Conservation (phyloP, 345 rosid species). For the Pugionium cornutum region DNA sequence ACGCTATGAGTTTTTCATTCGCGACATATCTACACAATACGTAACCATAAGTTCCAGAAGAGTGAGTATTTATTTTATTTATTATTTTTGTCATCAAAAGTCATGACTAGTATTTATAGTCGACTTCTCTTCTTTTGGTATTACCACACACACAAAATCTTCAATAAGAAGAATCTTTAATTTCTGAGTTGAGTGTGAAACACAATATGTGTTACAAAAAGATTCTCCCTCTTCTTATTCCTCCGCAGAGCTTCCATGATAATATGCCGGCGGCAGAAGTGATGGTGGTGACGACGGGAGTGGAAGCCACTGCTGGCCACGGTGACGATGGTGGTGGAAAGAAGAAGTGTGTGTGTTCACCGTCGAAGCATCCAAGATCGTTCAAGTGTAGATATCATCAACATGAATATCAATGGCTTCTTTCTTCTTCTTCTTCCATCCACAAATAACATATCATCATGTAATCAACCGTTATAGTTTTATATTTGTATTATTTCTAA, state of each 20-base stretch:
- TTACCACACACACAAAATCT: conserved; percentile 31
- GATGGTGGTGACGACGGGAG: conserved; percentile 28
- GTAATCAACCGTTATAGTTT: conserved; percentile 23
- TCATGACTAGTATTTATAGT: conserved; percentile 40
- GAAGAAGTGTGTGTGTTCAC: conserved; percentile 67
- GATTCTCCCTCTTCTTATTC: conserved; percentile 17
- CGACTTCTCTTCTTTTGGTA: conserved; percentile 31
- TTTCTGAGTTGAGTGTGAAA: not conserved
- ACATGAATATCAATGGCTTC: conserved; percentile 54
- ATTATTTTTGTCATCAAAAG: too few species aligned
- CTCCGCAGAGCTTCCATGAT: conserved; percentile 10
- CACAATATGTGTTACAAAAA: conserved; percentile 34
- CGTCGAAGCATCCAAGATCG: conserved; percentile 75
- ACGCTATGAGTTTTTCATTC: too few species aligned
- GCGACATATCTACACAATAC: too few species aligned
- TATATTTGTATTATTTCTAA: conserved; percentile 6
- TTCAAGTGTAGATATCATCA: conserved; percentile 79
- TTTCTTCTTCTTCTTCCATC: conserved; percentile 29
- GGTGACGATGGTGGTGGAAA: conserved; percentile 36
- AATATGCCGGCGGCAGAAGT: conserved; percentile 22
- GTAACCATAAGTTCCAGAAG: conserved; percentile 6
- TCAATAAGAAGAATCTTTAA: conserved; percentile 17
- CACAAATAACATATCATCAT: conserved; percentile 29
- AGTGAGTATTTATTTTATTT: too few species aligned
- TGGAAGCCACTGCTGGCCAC: conserved; percentile 13